Percentiles rank a stretch among this genome's conserved stretches.
These are phyloP conservation scores for Dactylorhiza incarnata DNA, from an alignment of 106 monocot species.

Conservation along the genomic window DNA sequence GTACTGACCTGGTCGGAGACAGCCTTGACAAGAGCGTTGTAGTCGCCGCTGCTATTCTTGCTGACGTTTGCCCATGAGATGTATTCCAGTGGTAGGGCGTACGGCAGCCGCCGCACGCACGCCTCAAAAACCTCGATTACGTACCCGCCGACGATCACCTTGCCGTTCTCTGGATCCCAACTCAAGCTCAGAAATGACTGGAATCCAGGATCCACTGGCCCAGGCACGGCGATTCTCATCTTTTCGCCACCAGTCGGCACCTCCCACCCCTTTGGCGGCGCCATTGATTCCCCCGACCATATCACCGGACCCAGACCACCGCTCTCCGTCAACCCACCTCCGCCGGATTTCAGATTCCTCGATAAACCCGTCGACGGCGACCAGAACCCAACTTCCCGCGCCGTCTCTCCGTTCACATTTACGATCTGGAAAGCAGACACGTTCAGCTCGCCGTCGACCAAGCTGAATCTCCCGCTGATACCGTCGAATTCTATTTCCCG, in stretches of 20 bases:
- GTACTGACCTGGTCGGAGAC: constrained; percentile 27
- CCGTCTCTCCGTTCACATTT: constrained; percentile 35
- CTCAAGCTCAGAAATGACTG: constrained; percentile 25
- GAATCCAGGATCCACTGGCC: constrained; percentile 36
- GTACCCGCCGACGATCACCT: constrained; percentile 30
- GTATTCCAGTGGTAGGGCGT: constrained; percentile 41
- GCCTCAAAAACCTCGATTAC: constrained; percentile 64
- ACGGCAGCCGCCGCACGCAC: constrained; percentile 40
- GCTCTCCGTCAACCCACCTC: neutral
- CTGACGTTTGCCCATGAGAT: neutral
- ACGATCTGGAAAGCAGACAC: constrained; percentile 32
- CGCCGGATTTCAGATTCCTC: constrained; percentile 4
- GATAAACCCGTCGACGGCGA: constrained; percentile 21
- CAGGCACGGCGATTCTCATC: constrained; percentile 44
- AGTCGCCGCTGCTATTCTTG: constrained; percentile 15
- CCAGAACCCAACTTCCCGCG: constrained; percentile 45
- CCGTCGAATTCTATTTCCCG: constrained; percentile 20
- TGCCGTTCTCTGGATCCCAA: constrained; percentile 17
- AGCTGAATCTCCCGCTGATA: constrained; percentile 34
- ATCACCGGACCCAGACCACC: constrained; percentile 25
- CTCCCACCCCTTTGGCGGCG: constrained; percentile 46
- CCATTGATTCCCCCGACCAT: constrained; percentile 55
- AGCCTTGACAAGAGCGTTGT: constrained; percentile 26
- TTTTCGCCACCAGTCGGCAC: constrained; percentile 17
- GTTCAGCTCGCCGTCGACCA: constrained; percentile 30